Percentiles rank a stretch among this genome's conserved stretches.
Evolutionary conservation across 2,329 filamentous ascomycete species (phyloP).

Genomic region (Sporothrix schenckii): DNA sequence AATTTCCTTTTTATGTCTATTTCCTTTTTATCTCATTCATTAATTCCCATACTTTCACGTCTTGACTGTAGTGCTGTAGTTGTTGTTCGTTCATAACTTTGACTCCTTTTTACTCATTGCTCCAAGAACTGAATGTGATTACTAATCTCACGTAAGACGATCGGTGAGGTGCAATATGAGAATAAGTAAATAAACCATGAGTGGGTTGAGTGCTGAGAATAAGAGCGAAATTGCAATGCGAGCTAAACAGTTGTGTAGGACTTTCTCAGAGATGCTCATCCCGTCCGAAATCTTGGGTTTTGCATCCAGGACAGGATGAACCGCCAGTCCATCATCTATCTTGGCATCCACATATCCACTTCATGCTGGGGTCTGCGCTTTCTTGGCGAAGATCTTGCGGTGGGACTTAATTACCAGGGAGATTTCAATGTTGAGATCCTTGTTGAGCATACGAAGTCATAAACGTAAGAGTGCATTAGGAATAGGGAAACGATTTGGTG

Average conservation of each 20-base stretch:
- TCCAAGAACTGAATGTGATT: background rate
- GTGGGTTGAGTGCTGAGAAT: background rate
- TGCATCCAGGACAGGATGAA: background rate
- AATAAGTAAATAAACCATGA: background rate
- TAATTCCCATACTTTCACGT: background rate
- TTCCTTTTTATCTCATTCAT: background rate
- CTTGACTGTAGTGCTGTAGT: background rate
- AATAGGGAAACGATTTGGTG: background rate
- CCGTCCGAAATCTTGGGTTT: background rate
- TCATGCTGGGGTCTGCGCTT: background rate
- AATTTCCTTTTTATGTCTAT: background rate
- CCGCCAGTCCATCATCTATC: constrained; percentile 7
- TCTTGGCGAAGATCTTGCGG: constrained; percentile 17
- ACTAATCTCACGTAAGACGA: background rate
- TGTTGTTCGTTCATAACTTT: background rate
- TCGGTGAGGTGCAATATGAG: too few relatives aligned
- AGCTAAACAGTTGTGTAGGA: too few relatives aligned
- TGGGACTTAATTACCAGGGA: constrained; percentile 1
- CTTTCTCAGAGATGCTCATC: background rate
- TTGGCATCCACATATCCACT: background rate
- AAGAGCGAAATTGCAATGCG: too few relatives aligned
- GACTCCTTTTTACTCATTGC: too few relatives aligned
- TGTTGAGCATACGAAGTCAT: too few relatives aligned
- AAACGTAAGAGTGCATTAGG: background rate
- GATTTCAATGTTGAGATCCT: background rate